Evolutionary conservation across 306 rosid species (phyloP), one percentile per base, ranked within the genome.

Genomic region (Castanea mollissima): DNA sequence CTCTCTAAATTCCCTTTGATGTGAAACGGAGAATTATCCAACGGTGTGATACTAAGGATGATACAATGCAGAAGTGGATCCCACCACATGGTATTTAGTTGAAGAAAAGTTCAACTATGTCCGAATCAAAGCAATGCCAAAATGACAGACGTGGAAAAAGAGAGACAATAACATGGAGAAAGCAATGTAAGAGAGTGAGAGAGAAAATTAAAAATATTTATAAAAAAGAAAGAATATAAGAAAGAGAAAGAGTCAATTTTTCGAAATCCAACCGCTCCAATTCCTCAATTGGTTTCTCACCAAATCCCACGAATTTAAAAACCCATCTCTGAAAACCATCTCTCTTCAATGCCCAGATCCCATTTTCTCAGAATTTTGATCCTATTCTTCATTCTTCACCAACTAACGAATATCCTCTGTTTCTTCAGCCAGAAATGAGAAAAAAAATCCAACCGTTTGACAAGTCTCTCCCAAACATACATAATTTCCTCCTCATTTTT

Each of bases 181-280:
- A 35, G 72, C 23, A n/a, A 2, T 69, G 74, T 5, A 7, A 12
- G 29, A 35, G 51, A 4, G 16, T 49, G 35, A 51, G 25, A 69
- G 32, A 44, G 11, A 18, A 72, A 7, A 38, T 7, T 7, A 1
- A 8, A 41, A 8, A 41, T 0, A 38, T 38, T 2, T 0, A 38
- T 38, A 9, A 38, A 41, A 41, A 41, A 38, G 11, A 41, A 8
- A 41, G 46, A 41, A 41, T 41, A 41, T 41, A 41, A 41, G 46
- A 18, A 5, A 57, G 64, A 73, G 81, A 75, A 55, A 55, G 73
- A 78, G 80, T 80, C 70, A 46, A 63, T 67, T 58, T 80, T 87
- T 87, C 76, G 72, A 87, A 87, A 60, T 76, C 85, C 88, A 87
- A 86, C 85, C 86, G 88, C 98, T 88, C 90, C 90, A 81, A 59